Evolutionary conservation across 768 basidiomycete species (phyloP).

Genomic region (Asterophora parasitica): DNA sequence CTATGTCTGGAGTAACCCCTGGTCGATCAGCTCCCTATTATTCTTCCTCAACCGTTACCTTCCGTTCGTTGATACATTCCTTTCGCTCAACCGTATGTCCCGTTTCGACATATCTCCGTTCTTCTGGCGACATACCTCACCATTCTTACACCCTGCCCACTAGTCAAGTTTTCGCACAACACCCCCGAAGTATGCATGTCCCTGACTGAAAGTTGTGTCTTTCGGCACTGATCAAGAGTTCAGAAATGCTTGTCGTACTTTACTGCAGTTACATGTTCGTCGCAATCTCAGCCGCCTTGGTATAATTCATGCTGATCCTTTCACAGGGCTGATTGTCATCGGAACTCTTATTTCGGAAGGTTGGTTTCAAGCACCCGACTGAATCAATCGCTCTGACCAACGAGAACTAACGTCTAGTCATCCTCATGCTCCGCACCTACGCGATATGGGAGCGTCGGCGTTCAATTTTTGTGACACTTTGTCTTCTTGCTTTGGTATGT

Average conservation of each 20-base stretch:
- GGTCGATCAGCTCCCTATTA: constrained; percentile 25
- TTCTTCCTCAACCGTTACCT: constrained; percentile 38
- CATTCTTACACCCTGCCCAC: background rate
- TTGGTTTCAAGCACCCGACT: too few species aligned
- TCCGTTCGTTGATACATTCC: constrained; percentile 33
- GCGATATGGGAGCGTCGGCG: constrained; percentile 39
- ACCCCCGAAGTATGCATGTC: constrained; percentile 6
- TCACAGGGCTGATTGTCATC: constrained; percentile 27
- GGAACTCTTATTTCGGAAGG: constrained; percentile 36
- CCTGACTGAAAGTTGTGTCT: too few species aligned
- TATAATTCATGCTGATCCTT: background rate
- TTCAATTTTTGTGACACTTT: constrained; percentile 27
- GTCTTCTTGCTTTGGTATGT: constrained; percentile 21
- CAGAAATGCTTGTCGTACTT: constrained; percentile 23
- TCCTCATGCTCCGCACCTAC: constrained; percentile 39
- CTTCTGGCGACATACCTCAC: background rate
- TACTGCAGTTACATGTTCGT: constrained; percentile 29
- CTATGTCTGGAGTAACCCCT: constrained; percentile 29
- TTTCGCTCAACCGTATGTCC: constrained; percentile 29
- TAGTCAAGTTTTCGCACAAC: constrained; percentile 10
- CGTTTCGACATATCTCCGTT: background rate
- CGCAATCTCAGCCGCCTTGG: background rate
- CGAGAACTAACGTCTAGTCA: constrained; percentile 22
- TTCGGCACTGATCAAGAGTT: background rate
- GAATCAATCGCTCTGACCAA: too few species aligned